phyloP scores from a whole-genome alignment of 2,329 filamentous ascomycete species.

The Xylariaceae sp. region DNA sequence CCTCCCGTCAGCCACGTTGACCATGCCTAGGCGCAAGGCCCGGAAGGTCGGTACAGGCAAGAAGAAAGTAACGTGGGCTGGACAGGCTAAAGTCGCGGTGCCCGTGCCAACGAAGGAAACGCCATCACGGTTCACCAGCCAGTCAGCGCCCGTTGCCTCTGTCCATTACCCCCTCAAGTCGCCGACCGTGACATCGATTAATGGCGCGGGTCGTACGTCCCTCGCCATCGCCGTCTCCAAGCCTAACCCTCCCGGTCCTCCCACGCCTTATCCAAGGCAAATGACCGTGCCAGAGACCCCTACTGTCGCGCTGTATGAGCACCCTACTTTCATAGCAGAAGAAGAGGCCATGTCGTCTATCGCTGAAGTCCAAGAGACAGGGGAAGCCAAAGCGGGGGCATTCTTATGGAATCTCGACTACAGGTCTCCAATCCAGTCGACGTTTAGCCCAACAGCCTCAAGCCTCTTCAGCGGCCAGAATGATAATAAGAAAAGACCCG shows the following conservation, averaged over 20 bases:
- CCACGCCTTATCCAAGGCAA: constrained; percentile 5
- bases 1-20: neutral
- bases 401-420: neutral
- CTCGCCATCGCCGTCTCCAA: neutral
- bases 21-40: neutral
- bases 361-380: neutral
- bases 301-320: constrained; percentile 22
- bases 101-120: neutral
- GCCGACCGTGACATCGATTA: constrained; percentile 14
- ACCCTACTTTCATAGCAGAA: neutral
- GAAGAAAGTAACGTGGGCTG: neutral
- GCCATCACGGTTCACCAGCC: neutral
- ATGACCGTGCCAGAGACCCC: constrained; percentile 5
- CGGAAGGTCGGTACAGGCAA: neutral
- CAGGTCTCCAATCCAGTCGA: neutral
- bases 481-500: neutral
- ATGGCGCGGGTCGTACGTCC: neutral
- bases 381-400: neutral
- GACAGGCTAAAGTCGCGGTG: neutral
- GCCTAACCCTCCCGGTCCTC: neutral
- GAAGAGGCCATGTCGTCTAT: neutral
- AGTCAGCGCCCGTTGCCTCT: constrained; percentile 9
- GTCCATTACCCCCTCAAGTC: constrained; percentile 26
- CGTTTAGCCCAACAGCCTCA: too few relatives aligned
- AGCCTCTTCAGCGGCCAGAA: neutral